Evolutionary conservation across 352 stramenopile species (phyloP).

Genomic region (Peronospora belbahrii): DNA sequence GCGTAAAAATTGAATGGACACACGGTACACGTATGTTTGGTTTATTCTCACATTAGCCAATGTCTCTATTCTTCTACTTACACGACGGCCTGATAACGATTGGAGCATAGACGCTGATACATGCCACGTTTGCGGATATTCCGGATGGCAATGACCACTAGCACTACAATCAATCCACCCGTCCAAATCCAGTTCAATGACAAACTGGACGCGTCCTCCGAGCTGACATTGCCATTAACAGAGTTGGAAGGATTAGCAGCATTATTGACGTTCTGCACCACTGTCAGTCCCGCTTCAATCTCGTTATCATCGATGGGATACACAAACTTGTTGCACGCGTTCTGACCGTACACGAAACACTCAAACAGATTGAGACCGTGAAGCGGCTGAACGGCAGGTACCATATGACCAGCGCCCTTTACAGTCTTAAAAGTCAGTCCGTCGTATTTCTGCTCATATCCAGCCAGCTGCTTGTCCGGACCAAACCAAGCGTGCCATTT

Average conservation of each 20-base stretch:
- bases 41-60: no score
- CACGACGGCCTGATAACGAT: slow-evolving; percentile 18
- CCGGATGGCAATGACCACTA: slow-evolving; percentile 34
- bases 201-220: not conserved
- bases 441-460: slow-evolving; percentile 83
- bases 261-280: slow-evolving; percentile 4
- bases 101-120: slow-evolving; percentile 42
- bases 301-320: slow-evolving; percentile 69
- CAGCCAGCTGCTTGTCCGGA: slow-evolving; percentile 74
- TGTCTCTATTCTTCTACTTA: slow-evolving; percentile 13
- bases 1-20: no score
- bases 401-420: slow-evolving; percentile 89
- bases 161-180: slow-evolving; percentile 16
- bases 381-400: slow-evolving; percentile 65
- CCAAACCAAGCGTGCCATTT: slow-evolving; percentile 72
- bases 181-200: slow-evolving; percentile 18
- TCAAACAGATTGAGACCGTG: slow-evolving; percentile 75
- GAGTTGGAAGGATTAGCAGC: not conserved
- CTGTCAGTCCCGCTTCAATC: slow-evolving; percentile 32
- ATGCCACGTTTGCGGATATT: slow-evolving; percentile 35
- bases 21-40: no score
- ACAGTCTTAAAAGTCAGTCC: slow-evolving; percentile 88
- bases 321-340: slow-evolving; percentile 39
- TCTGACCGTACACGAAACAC: slow-evolving; percentile 69
- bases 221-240: slow-evolving; percentile 3